phyloP scores from a whole-genome alignment of 345 rosid species.

The Psidium friedrichsthalianum region DNA sequence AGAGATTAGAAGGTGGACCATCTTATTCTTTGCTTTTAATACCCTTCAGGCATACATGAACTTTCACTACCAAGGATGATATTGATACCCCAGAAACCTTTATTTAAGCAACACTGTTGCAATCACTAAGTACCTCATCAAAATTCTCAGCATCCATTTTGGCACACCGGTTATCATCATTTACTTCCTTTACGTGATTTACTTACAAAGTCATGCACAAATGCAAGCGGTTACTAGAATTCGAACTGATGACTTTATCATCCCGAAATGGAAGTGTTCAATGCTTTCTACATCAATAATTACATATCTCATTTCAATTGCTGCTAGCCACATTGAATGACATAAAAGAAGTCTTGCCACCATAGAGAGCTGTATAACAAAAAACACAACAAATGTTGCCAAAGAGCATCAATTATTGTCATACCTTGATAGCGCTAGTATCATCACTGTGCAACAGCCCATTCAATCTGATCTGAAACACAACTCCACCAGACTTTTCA shows the following conservation, averaged over 20 bases:
- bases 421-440: slow-evolving; percentile 72
- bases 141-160: not conserved
- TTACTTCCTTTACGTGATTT: not conserved
- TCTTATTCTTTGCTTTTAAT: not conserved
- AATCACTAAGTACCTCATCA: not conserved
- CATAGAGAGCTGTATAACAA: not conserved
- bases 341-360: not conserved
- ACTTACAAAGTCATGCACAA: not conserved
- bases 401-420: not conserved
- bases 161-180: not conserved
- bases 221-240: not conserved
- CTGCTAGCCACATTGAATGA: not conserved
- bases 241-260: not conserved
- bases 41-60: not conserved
- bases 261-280: not conserved
- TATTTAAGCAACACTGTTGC: not conserved
- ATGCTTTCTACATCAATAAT: not conserved
- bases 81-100: not conserved
- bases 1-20: not conserved
- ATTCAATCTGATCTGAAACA: slow-evolving; percentile 73
- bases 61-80: not conserved
- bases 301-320: not conserved
- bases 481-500: not conserved
- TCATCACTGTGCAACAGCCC: slow-evolving; percentile 87
- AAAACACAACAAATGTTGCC: not conserved